These are phyloP conservation scores for Posidonia australis DNA, from an alignment of 106 monocot genomes.

Conservation along the genomic window DNA sequence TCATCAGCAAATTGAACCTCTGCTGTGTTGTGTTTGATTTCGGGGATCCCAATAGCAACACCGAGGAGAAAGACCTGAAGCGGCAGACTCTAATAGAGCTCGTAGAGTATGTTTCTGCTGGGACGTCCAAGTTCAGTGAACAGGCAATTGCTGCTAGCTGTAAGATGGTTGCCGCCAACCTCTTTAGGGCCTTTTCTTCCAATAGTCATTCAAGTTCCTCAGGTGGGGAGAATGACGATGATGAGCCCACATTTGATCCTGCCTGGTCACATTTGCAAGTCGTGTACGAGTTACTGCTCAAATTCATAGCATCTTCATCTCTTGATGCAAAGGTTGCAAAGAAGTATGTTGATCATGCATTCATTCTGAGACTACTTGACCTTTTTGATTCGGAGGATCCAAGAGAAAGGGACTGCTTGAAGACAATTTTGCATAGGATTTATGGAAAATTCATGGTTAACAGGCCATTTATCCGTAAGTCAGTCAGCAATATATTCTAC, in stretches of 20 bases:
- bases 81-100: conserved; percentile 56
- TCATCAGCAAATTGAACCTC: conserved; percentile 64
- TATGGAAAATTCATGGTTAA: conserved; percentile 95
- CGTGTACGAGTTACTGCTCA: conserved; percentile 69
- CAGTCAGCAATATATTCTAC: conserved; percentile 76
- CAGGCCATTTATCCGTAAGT: conserved; percentile 67
- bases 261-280: conserved; percentile 75
- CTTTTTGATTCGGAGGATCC: conserved; percentile 93
- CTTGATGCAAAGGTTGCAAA: conserved; percentile 74
- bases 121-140: conserved; percentile 44
- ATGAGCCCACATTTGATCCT: conserved; percentile 82
- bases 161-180: conserved; percentile 63
- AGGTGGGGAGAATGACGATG: conserved; percentile 63
- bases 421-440: conserved; percentile 67
- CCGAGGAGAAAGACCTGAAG: conserved; percentile 64
- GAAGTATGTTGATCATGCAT: conserved; percentile 69
- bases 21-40: conserved; percentile 72
- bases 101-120: conserved; percentile 36
- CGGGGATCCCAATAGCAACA: conserved; percentile 45
- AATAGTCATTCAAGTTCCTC: conserved; percentile 36
- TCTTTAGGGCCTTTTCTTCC: conserved; percentile 71
- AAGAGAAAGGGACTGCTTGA: conserved; percentile 77
- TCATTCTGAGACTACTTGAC: conserved; percentile 58
- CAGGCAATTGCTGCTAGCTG: conserved; percentile 52
- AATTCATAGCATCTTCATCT: conserved; percentile 48